Conservation (phyloP, 345 rosid species). For the Sonneratia caseolaris region DNA sequence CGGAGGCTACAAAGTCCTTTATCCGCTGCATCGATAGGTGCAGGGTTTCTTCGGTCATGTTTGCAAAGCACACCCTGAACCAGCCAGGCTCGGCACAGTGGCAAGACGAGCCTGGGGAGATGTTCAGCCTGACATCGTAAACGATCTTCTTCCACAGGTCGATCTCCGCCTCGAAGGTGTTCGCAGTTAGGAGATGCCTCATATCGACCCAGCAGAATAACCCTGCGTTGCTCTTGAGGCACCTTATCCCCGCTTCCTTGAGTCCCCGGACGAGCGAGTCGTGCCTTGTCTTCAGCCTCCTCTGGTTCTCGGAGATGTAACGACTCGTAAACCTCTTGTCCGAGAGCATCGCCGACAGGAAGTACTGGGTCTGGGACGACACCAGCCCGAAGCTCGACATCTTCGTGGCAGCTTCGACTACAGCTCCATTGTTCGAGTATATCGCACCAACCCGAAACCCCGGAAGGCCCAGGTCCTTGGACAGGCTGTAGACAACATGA, state of each 20-base stretch:
- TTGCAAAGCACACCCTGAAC: slow-evolving; percentile 84
- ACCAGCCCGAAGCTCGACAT: slow-evolving; percentile 96
- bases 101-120: slow-evolving; percentile 78
- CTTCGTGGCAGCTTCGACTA: slow-evolving; percentile 63
- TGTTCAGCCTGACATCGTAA: slow-evolving; percentile 55
- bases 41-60: slow-evolving; percentile 44
- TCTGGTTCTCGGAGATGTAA: slow-evolving; percentile 52
- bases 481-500: slow-evolving; percentile 74
- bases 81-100: slow-evolving; percentile 86
- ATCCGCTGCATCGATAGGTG: slow-evolving; percentile 46
- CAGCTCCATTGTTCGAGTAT: slow-evolving; percentile 55
- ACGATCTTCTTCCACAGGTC: slow-evolving; percentile 65
- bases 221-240: slow-evolving; percentile 64
- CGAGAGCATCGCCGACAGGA: slow-evolving; percentile 48
- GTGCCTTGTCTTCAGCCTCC: slow-evolving; percentile 44
- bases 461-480: slow-evolving; percentile 86
- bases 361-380: slow-evolving; percentile 77
- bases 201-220: slow-evolving; percentile 89
- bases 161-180: slow-evolving; percentile 59
- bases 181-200: slow-evolving; percentile 47
- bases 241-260: slow-evolving; percentile 39
- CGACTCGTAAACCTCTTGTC: slow-evolving; percentile 52
- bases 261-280: slow-evolving; percentile 48
- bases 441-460: slow-evolving; percentile 88
- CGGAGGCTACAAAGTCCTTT: slow-evolving; percentile 25